These are phyloP conservation scores for Exophiala mesophila DNA, from an alignment of 2,329 filamentous ascomycete genomes.

Conservation along the genomic window DNA sequence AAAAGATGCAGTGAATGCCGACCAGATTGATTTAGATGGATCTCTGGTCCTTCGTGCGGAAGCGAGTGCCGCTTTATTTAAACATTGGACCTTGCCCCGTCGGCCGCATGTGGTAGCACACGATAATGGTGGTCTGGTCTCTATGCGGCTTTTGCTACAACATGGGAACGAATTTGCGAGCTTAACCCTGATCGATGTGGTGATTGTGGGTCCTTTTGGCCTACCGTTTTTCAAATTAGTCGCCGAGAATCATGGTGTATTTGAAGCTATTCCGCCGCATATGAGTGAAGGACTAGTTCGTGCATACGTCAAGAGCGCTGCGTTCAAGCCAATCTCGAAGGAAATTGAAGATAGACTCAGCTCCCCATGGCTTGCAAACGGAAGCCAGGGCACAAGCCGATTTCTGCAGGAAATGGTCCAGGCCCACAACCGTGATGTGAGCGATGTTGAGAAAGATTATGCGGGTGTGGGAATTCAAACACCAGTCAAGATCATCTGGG, in stretches of 20 bases:
- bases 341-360: constrained; percentile 36
- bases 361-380: constrained; percentile 32
- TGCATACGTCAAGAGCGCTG: constrained; percentile 39
- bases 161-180: constrained; percentile 36
- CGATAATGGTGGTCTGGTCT: constrained; percentile 42
- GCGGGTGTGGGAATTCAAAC: constrained; percentile 32
- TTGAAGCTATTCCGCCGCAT: constrained; percentile 30
- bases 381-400: constrained; percentile 29
- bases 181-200: constrained; percentile 42
- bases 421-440: constrained; percentile 30
- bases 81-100: constrained; percentile 31
- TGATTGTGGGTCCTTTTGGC: constrained; percentile 41
- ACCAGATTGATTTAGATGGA: constrained; percentile 30
- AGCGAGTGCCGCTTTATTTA: constrained; percentile 37
- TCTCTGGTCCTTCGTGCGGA: constrained; percentile 38
- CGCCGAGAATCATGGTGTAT: constrained; percentile 33
- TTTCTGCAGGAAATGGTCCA: constrained; percentile 42
- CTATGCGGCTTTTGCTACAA: constrained; percentile 36
- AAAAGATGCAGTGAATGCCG: constrained; percentile 1
- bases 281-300: constrained; percentile 38
- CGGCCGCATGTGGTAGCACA: constrained; percentile 41
- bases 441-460: constrained; percentile 38
- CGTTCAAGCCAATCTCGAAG: constrained; percentile 28
- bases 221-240: constrained; percentile 42
- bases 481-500: constrained; percentile 44